These are phyloP conservation scores for Apophysomyces variabilis DNA, from an alignment of 371 early-diverging fungal genomes.

Conservation along the genomic window DNA sequence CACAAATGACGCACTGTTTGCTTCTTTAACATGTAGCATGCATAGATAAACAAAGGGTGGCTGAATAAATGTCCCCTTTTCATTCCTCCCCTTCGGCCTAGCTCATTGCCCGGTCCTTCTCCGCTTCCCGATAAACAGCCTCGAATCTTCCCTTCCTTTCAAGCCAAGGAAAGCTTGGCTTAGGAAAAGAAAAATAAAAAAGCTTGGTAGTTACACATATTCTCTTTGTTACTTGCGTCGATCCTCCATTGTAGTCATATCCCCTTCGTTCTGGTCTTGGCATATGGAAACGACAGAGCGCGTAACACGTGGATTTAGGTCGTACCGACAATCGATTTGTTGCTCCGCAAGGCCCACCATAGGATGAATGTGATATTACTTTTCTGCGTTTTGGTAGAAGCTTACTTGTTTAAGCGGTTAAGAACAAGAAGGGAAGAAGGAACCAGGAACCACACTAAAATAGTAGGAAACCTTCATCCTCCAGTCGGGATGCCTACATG, in stretches of 20 bases:
- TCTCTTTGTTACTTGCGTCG: background rate
- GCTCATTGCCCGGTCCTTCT: too few species aligned
- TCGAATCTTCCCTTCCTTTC: too few species aligned
- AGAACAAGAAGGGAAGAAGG: background rate
- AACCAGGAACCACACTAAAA: background rate
- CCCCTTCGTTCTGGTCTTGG: background rate
- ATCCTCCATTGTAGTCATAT: background rate
- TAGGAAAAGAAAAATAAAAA: too few species aligned
- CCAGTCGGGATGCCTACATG: too few species aligned
- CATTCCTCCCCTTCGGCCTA: too few species aligned
- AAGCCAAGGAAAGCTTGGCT: background rate
- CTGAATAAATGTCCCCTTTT: too few species aligned
- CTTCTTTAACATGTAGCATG: too few species aligned
- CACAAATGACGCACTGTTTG: too few species aligned
- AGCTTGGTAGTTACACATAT: background rate
- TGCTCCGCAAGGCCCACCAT: slow-evolving; percentile 7
- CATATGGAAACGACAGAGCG: slow-evolving; percentile 10
- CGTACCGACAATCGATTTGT: background rate
- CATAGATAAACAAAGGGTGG: too few species aligned
- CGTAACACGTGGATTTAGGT: slow-evolving; percentile 12
- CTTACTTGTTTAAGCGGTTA: background rate
- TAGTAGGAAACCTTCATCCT: too few species aligned
- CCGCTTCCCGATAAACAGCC: too few species aligned
- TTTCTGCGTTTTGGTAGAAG: background rate
- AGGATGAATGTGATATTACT: background rate